These are phyloP conservation scores for Lodderomyces orthopsilosis DNA, from an alignment of 1,139 yeast genomes.

Conservation along the genomic window DNA sequence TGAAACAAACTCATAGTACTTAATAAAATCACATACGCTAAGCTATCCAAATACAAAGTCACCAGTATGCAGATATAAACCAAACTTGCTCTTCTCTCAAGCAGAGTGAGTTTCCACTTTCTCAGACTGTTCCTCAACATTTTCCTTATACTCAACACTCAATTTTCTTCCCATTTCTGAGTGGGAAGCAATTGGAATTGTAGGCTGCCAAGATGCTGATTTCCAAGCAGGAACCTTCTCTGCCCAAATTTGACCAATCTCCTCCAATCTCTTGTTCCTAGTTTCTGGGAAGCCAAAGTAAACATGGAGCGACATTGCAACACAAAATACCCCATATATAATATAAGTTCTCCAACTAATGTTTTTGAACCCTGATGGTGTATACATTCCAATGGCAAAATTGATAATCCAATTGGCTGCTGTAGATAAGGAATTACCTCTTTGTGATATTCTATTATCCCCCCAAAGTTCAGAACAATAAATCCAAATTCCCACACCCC, in stretches of 20 bases:
- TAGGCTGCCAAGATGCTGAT: conserved; percentile 39
- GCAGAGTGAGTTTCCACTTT: background rate
- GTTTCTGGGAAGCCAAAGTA: conserved; percentile 68
- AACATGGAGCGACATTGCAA: conserved; percentile 55
- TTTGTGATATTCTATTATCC: conserved; percentile 51
- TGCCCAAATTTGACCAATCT: conserved; percentile 58
- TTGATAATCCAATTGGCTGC: conserved; percentile 53
- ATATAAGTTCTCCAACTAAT: conserved; percentile 35
- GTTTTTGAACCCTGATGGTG: conserved; percentile 45
- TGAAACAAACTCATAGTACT: no score
- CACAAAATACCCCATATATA: conserved; percentile 44
- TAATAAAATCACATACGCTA: no score
- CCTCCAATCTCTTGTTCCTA: conserved; percentile 61
- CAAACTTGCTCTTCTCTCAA: background rate
- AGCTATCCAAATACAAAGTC: no score
- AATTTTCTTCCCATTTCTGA: conserved; percentile 38
- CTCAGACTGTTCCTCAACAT: conserved; percentile 4
- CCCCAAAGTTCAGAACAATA: conserved; percentile 58
- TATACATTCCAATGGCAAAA: conserved; percentile 52
- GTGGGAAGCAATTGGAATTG: conserved; percentile 42
- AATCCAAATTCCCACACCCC: conserved; percentile 62
- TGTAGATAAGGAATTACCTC: conserved; percentile 53
- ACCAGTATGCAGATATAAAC: no score
- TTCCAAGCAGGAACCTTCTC: conserved; percentile 61
- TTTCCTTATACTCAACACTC: conserved; percentile 30